These are phyloP conservation scores for Coprinellus micaceus DNA, from an alignment of 768 basidiomycete genomes.

Conservation along the genomic window DNA sequence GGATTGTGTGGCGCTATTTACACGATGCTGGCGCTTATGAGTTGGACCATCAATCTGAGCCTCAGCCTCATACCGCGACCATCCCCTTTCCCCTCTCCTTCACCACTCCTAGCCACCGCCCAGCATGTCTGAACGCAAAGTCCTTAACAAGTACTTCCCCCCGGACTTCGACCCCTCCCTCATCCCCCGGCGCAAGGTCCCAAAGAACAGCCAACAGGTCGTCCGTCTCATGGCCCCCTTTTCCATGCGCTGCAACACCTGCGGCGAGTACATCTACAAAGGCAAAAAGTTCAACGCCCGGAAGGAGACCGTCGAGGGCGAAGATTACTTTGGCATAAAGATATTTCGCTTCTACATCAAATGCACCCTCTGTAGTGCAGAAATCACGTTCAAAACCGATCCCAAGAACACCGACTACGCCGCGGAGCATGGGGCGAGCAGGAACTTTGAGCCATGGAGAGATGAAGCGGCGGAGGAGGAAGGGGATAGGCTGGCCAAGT, in stretches of 20 bases:
- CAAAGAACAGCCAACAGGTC: slow-evolving; percentile 94
- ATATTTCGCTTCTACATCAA: slow-evolving; percentile 93
- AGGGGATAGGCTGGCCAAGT: slow-evolving; percentile 77
- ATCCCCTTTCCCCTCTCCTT: slow-evolving; percentile 6
- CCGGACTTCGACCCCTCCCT: slow-evolving; percentile 98
- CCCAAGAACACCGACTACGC: slow-evolving; percentile 94
- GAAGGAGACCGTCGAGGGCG: slow-evolving; percentile 96
- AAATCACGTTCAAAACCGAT: slow-evolving; percentile 99
- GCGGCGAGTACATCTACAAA: slow-evolving; percentile 98
- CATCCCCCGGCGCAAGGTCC: slow-evolving; percentile 85
- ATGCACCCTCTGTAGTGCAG: slow-evolving; percentile 92
- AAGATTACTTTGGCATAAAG: slow-evolving; percentile 98
- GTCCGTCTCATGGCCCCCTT: slow-evolving; percentile 99
- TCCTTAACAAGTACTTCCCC: slow-evolving; percentile 93
- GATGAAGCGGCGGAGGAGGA: slow-evolving; percentile 76
- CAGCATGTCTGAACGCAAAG: slow-evolving; percentile 84
- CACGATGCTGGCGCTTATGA: not conserved
- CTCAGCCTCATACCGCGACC: not conserved
- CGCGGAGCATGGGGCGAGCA: slow-evolving; percentile 94
- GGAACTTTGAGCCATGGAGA: slow-evolving; percentile 98
- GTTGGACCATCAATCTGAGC: too few relatives aligned
- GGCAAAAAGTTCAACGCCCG: slow-evolving; percentile 99
- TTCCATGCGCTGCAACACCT: slow-evolving; percentile 95
- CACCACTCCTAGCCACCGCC: not conserved
- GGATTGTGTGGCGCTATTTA: slow-evolving; percentile 4